A percentile compares a stretch with the other conserved stretches of the same genome.
Conservation (phyloP, 768 basidiomycete genomes). For the Lanmaoa rubissima region DNA sequence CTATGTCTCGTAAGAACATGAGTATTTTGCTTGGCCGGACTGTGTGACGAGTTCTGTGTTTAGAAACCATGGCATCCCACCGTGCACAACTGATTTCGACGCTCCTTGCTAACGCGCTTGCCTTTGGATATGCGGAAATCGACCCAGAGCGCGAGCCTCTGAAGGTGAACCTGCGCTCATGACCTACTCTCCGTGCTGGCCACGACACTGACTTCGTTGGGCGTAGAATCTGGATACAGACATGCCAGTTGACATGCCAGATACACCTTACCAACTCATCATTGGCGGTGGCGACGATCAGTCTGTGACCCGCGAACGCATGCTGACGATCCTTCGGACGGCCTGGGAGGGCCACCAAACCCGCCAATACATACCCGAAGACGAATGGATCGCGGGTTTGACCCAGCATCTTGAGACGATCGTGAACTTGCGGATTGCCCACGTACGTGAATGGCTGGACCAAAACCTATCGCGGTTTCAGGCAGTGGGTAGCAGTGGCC, state of each 20-base stretch:
- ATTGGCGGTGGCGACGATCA: slow-evolving; percentile 19
- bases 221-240: slow-evolving; percentile 20
- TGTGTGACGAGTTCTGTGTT: neutral
- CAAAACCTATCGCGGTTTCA: slow-evolving; percentile 50
- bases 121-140: slow-evolving; percentile 45
- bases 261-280: slow-evolving; percentile 38
- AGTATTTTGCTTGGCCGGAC: too few species aligned
- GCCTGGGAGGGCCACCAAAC: slow-evolving; percentile 16
- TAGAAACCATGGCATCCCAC: slow-evolving; percentile 50
- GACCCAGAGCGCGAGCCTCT: slow-evolving; percentile 47
- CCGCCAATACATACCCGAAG: slow-evolving; percentile 22
- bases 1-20: slow-evolving; percentile 51
- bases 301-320: slow-evolving; percentile 14
- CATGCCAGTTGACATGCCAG: slow-evolving; percentile 34
- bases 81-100: slow-evolving; percentile 42
- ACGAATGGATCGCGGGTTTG: slow-evolving; percentile 41
- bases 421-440: slow-evolving; percentile 42
- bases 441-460: slow-evolving; percentile 51
- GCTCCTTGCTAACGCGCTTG: slow-evolving; percentile 48
- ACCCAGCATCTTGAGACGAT: slow-evolving; percentile 38
- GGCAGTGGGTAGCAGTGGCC: neutral
- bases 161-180: slow-evolving; percentile 37
- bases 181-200: fast-evolving
- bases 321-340: slow-evolving; percentile 11
- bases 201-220: neutral